Conservation (phyloP, 768 basidiomycete genomes). For the Steccherinum ochraceum region DNA sequence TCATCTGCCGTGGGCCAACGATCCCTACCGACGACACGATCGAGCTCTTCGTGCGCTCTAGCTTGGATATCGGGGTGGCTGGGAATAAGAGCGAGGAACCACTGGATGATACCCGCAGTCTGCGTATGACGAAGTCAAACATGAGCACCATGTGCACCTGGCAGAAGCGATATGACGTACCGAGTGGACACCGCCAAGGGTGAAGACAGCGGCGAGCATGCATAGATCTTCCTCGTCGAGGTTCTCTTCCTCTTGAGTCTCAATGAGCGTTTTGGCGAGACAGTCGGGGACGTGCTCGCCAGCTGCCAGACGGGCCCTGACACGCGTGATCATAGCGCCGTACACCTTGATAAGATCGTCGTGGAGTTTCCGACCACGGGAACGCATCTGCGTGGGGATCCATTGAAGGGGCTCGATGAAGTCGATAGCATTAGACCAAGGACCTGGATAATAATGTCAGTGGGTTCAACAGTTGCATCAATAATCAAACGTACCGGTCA, state of each 20-base stretch:
- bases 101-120: conserved; percentile 29
- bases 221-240: conserved; percentile 27
- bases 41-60: conserved; percentile 24
- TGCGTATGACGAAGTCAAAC: conserved; percentile 5
- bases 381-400: conserved; percentile 31
- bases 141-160: neutral
- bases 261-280: conserved; percentile 26
- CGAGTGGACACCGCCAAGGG: conserved; percentile 29
- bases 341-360: conserved; percentile 24
- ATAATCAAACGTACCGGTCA: conserved; percentile 16
- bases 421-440: conserved; percentile 39
- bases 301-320: conserved; percentile 22
- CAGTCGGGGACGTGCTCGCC: conserved; percentile 29
- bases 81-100: conserved; percentile 21
- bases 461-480: neutral
- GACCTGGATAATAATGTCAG: conserved; percentile 19
- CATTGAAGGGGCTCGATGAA: conserved; percentile 37
- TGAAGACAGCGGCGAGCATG: conserved; percentile 28
- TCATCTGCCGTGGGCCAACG: conserved; percentile 19
- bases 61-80: conserved; percentile 20
- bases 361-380: conserved; percentile 27
- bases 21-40: conserved; percentile 17
- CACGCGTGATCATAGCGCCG: conserved; percentile 25
- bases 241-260: conserved; percentile 22
- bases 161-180: conserved; percentile 12